Evolutionary conservation across 306 rosid genomes (phyloP).

Genomic region (Mucuna pruriens): DNA sequence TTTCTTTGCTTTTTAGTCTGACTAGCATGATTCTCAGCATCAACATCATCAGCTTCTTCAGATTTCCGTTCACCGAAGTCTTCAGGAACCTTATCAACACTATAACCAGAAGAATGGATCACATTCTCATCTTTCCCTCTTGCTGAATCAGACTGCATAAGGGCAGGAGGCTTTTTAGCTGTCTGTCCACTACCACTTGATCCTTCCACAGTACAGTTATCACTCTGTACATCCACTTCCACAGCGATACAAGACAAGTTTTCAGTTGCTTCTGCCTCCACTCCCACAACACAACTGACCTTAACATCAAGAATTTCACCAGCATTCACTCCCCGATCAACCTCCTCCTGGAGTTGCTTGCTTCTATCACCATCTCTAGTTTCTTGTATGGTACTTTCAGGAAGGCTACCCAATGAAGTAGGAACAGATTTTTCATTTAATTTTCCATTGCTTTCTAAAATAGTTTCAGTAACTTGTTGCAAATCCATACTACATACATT

Average conservation of each 20-base stretch:
- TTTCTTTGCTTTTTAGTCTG: conserved; percentile 43
- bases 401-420: conserved; percentile 34
- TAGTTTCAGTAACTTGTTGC: conserved; percentile 38
- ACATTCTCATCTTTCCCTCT: conserved; percentile 45
- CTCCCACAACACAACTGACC: conserved; percentile 41
- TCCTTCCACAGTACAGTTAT: conserved; percentile 31
- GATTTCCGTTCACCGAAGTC: conserved; percentile 45
- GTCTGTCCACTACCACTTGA: conserved; percentile 33
- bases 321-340: conserved; percentile 36
- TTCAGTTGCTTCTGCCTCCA: conserved; percentile 42
- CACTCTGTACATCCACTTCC: conserved; percentile 44
- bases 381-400: conserved; percentile 42
- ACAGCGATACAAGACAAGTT: conserved; percentile 21
- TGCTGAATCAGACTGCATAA: conserved; percentile 36
- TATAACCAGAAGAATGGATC: conserved; percentile 36
- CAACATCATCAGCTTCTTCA: conserved; percentile 45
- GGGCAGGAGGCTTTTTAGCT: conserved; percentile 44
- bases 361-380: conserved; percentile 41
- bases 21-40: conserved; percentile 17
- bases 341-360: conserved; percentile 40
- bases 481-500: conserved; percentile 37
- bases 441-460: conserved; percentile 47
- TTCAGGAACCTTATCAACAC: conserved; percentile 45
- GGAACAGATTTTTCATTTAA: conserved; percentile 38
- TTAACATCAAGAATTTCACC: conserved; percentile 44